phyloP scores from a whole-genome alignment of 2,329 filamentous ascomycete species.

The Grosmannia huntii region DNA sequence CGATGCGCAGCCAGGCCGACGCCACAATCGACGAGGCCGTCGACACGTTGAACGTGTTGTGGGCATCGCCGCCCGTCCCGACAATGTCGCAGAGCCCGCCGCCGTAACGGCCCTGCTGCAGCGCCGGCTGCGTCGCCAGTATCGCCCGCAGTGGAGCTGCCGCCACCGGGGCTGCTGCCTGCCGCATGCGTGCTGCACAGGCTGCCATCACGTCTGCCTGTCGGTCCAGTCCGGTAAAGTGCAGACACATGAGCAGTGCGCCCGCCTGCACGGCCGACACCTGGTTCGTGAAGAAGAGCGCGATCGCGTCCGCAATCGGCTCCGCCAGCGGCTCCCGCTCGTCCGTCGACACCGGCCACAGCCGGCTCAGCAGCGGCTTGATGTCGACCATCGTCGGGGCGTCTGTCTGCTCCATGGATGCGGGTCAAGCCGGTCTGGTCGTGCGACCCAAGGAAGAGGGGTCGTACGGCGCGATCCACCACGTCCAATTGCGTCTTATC shows the following conservation, averaged over 20 bases:
- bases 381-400: conserved; percentile 35
- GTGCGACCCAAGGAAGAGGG: neutral
- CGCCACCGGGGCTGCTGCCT: conserved; percentile 63
- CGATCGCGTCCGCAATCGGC: conserved; percentile 83
- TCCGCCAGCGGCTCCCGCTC: conserved; percentile 46
- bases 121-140: conserved; percentile 38
- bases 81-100: conserved; percentile 94
- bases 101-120: conserved; percentile 58
- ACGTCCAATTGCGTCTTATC: too few relatives aligned
- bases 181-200: conserved; percentile 74
- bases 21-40: conserved; percentile 89
- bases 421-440: neutral
- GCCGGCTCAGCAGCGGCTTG: conserved; percentile 58
- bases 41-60: conserved; percentile 97
- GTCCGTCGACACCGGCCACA: conserved; percentile 46
- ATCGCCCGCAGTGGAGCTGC: conserved; percentile 45
- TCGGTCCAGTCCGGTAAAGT: conserved; percentile 79
- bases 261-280: conserved; percentile 81
- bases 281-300: conserved; percentile 81
- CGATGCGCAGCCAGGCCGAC: conserved; percentile 70
- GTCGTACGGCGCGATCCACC: too few relatives aligned
- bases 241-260: conserved; percentile 76
- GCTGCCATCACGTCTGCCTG: conserved; percentile 75
- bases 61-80: conserved; percentile 87
- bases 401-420: neutral